phyloP scores from a whole-genome alignment of 345 rosid genomes.

The Excoecaria cochinchinensis region DNA sequence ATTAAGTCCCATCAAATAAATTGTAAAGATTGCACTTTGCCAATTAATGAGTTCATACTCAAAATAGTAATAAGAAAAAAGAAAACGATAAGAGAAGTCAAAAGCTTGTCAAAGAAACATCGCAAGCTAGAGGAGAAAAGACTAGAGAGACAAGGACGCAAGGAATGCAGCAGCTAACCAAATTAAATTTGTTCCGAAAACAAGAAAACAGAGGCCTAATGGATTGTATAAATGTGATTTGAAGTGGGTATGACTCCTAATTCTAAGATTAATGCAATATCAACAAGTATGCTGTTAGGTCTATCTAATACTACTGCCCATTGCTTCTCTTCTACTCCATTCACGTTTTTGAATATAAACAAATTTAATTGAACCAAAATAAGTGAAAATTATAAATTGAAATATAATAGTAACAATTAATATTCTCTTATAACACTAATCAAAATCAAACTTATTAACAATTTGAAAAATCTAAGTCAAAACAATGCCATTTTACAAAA shows the following conservation, averaged over 20 bases:
- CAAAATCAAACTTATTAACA: too few species aligned
- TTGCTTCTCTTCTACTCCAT: constrained; percentile 23
- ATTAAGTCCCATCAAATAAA: constrained; percentile 13
- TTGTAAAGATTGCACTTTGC: constrained; percentile 2
- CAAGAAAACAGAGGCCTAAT: constrained; percentile 1
- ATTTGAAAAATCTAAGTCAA: too few species aligned
- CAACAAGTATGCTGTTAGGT: constrained; percentile 18
- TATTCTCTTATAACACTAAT: too few species aligned
- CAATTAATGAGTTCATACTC: background rate
- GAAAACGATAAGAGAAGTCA: background rate
- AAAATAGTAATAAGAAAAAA: background rate
- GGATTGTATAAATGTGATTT: background rate
- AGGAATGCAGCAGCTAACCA: constrained; percentile 23
- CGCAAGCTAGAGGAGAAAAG: background rate
- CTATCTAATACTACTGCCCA: constrained; percentile 26
- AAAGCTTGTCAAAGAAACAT: background rate
- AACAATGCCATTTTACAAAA: too few species aligned
- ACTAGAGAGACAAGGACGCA: background rate
- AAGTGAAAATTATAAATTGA: too few species aligned
- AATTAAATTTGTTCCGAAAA: constrained; percentile 17
- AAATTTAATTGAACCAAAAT: background rate
- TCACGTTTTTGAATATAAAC: background rate
- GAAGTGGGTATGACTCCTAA: constrained; percentile 20
- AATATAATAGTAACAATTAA: too few species aligned
- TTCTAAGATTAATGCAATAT: background rate